Conservation (phyloP, 129 eudicot genomes). For the Tagetes patula region DNA sequence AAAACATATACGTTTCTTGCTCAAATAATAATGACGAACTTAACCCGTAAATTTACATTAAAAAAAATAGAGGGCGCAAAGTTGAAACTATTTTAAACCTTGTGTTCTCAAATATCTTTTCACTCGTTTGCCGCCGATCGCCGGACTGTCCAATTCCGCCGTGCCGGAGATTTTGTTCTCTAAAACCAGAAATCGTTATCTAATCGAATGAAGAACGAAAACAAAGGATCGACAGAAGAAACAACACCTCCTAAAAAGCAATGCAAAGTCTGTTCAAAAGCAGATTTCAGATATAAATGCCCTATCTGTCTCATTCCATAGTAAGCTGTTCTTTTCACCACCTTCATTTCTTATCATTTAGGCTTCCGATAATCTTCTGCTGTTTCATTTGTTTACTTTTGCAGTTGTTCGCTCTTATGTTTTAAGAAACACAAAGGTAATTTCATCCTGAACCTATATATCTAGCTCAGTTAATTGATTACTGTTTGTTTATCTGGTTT, state of each 20-base stretch:
- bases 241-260: conserved; percentile 26
- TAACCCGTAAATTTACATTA: too few species aligned
- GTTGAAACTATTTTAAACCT: neutral
- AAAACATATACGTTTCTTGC: too few species aligned
- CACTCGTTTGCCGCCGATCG: conserved; percentile 12
- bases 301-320: conserved; percentile 66
- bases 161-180: neutral
- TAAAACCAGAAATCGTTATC: neutral
- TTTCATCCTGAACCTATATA: neutral
- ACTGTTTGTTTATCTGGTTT: conserved; percentile 2
- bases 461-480: neutral
- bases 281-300: conserved; percentile 74
- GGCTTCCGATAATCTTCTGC: conserved; percentile 9
- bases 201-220: conserved; percentile 13
- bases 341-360: neutral
- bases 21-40: too few species aligned
- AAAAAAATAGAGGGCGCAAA: too few species aligned
- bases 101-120: neutral
- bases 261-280: conserved; percentile 60
- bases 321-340: conserved; percentile 27
- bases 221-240: neutral
- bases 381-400: neutral
- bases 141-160: conserved; percentile 12
- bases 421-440: conserved; percentile 94
- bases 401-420: conserved; percentile 73